Base-by-base conservation (phyloP, 2,329 filamentous ascomycete genomes). In the Cercospora sojina region DNA sequence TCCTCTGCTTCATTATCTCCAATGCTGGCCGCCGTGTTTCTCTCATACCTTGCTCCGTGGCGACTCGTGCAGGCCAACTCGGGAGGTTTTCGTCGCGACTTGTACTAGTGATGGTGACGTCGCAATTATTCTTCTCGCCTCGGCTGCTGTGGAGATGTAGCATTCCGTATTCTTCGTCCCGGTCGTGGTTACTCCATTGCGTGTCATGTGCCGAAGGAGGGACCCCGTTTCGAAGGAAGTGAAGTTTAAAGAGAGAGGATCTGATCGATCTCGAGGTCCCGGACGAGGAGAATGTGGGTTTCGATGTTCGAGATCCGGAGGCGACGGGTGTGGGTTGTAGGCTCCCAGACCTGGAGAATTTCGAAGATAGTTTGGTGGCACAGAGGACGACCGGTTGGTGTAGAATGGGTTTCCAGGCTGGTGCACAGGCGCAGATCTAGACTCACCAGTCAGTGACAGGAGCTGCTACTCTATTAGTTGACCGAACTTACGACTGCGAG, bases 401-500 rank as follows among this genome's bases (percentile, higher is more conserved):
- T n/a, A 76, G 61, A 8, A 79, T 69, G 3, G 76, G 72, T 53
- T 78, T 77, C 57, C 77, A 73, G 1, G 78, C 74, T 31, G 78
- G 78, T 8, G 75, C 77, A 62, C 77, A 79, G 49, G 77, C 77
- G 68, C 78, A 79, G 18, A 79, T 76, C 75, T 79, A 38, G 4
- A 25, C 12, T 12, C n/a, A 25, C 3, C 9, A 9, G 27, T 70
- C 35, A 70, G 64, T 43, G 35, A 16, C 9, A 7, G 3, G 18
- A 56, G 32, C 3, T 29, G 35, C 10, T 35, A n/a, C 53, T 35
- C 6, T 10, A 2, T n/a, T 6, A 23, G 1, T 25, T 10, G 23
- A 3, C 10, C 16, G 5, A 6, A 77, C 80, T 72, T 70, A 82
- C 79, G n/a, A 83, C 77, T 9, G 79, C 81, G 6, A 83, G 67